Evolutionary conservation across 805 yeast species (phyloP).

Genomic region (Schizosaccharomyces cryophilus): DNA sequence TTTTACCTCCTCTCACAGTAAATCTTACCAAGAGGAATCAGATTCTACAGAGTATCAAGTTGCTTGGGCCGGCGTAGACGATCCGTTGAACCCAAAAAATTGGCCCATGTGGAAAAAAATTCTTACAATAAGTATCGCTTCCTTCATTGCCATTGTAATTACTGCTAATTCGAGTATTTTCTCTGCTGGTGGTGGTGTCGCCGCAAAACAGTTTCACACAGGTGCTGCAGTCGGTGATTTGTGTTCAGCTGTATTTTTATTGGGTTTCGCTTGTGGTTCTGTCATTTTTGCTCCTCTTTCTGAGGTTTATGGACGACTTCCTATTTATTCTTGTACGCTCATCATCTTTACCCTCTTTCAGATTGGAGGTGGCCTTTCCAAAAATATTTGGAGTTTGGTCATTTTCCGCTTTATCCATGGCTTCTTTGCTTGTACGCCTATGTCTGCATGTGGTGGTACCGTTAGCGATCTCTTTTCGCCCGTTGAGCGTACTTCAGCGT

Average conservation of each 20-base stretch:
- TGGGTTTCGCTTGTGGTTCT: slow-evolving; percentile 31
- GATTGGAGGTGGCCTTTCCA: slow-evolving; percentile 18
- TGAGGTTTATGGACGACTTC: slow-evolving; percentile 43
- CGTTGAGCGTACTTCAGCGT: slow-evolving; percentile 6
- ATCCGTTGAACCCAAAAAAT: slow-evolving; percentile 18
- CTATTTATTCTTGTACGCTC: slow-evolving; percentile 28
- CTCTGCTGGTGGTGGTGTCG: background rate
- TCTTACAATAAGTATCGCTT: slow-evolving; percentile 14
- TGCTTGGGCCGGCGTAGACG: slow-evolving; percentile 13
- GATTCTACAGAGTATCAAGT: background rate
- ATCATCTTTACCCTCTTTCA: slow-evolving; percentile 9
- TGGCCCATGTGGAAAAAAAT: slow-evolving; percentile 16
- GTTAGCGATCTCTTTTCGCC: slow-evolving; percentile 37
- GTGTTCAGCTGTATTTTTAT: slow-evolving; percentile 30
- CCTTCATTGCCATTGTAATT: slow-evolving; percentile 3
- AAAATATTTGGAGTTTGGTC: slow-evolving; percentile 33
- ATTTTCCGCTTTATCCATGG: slow-evolving; percentile 58
- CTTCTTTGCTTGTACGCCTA: slow-evolving; percentile 53
- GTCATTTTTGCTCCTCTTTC: slow-evolving; percentile 32
- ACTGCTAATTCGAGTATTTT: slow-evolving; percentile 2
- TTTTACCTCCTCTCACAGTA: background rate
- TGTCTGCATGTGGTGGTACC: slow-evolving; percentile 72
- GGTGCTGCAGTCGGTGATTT: slow-evolving; percentile 37
- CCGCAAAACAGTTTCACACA: slow-evolving; percentile 19
- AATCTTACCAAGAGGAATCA: background rate